Percentiles rank a stretch among this genome's conserved stretches.
Conservation (phyloP, 108 stramenopile species). For the Cylindrotheca closterium region DNA sequence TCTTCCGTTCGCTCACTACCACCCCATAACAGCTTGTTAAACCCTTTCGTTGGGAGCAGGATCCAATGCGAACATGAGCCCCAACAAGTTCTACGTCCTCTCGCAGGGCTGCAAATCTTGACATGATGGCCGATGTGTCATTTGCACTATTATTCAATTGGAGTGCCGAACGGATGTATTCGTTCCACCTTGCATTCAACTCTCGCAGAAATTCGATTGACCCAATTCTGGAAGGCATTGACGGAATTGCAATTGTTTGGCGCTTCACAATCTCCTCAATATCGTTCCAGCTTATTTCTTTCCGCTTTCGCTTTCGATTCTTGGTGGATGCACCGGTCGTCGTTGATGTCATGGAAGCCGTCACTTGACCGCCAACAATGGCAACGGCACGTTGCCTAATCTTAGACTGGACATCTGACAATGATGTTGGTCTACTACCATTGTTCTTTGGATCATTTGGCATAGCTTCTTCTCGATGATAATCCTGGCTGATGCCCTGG, state of each 20-base stretch:
- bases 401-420: constrained; percentile 26
- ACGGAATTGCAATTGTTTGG: neutral
- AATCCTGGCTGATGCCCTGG: constrained; percentile 24
- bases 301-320: constrained; percentile 3
- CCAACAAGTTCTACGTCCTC: constrained; percentile 22
- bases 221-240: neutral
- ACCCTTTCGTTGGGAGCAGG: constrained; percentile 11
- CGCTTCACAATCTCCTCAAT: constrained; percentile 1
- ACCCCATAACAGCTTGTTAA: constrained; percentile 23
- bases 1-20: constrained; percentile 26
- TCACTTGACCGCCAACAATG: constrained; percentile 32
- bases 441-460: constrained; percentile 32
- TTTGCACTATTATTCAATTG: neutral
- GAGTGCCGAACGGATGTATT: constrained; percentile 12
- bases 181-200: constrained; percentile 29
- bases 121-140: neutral
- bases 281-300: constrained; percentile 17
- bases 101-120: neutral
- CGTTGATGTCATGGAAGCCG: constrained; percentile 4
- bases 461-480: constrained; percentile 27
- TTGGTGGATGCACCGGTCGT: neutral
- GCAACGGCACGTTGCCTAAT: constrained; percentile 37
- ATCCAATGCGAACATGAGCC: constrained; percentile 21
- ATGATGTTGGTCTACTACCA: constrained; percentile 24
- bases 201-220: constrained; percentile 6